These are phyloP conservation scores for Polysphondylium violaceum DNA, from an alignment of 78 protist species.

Conservation along the genomic window DNA sequence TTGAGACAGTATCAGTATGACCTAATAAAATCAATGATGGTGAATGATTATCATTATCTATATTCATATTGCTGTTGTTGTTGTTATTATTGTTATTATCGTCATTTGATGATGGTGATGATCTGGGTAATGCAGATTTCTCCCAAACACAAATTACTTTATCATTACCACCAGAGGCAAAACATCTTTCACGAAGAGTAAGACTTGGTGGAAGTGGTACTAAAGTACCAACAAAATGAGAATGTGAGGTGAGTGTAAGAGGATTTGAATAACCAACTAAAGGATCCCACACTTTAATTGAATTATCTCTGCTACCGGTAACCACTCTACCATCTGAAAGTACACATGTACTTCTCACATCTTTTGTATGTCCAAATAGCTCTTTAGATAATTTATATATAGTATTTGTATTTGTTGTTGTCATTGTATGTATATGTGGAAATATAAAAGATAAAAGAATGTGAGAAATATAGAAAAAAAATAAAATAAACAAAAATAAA, in stretches of 20 bases:
- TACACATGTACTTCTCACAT: conserved; percentile 58
- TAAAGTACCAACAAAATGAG: conserved; percentile 70
- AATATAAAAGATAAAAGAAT: too few relatives aligned
- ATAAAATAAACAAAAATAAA: too few relatives aligned
- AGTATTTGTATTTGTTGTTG: background rate
- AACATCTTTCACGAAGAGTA: conserved; percentile 5
- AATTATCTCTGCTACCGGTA: conserved; percentile 60
- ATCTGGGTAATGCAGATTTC: conserved; percentile 6
- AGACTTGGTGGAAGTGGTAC: conserved; percentile 15
- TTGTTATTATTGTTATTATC: conserved; percentile 16
- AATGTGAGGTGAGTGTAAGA: conserved; percentile 30
- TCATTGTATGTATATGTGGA: too few relatives aligned
- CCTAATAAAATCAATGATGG: conserved; percentile 63
- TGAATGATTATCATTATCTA: background rate
- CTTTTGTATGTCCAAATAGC: conserved; percentile 50
- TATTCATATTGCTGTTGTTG: background rate
- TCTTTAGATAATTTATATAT: conserved; percentile 52
- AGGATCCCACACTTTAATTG: conserved; percentile 73
- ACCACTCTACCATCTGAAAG: conserved; percentile 47
- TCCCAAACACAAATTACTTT: conserved; percentile 80
- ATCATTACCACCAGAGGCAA: conserved; percentile 85
- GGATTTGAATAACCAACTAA: background rate
- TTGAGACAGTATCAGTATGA: conserved; percentile 61
- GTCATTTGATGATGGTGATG: background rate
- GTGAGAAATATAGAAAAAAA: too few relatives aligned